Conservation (phyloP, 805 yeast species). For the Teunomyces funiuensis region DNA sequence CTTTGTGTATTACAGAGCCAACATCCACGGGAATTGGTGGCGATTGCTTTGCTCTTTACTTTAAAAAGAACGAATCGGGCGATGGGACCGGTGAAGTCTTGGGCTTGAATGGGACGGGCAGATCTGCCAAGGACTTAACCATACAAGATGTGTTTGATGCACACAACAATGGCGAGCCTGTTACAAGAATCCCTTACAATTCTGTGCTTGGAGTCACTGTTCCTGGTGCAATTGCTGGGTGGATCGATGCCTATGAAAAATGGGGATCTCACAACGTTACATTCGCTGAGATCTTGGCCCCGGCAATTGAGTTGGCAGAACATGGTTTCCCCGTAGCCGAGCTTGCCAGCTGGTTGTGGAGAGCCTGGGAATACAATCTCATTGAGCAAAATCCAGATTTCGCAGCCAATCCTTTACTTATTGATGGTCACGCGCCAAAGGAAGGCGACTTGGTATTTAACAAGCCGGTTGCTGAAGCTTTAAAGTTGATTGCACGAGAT, state of each 20-base stretch:
- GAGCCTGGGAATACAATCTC: conserved; percentile 37
- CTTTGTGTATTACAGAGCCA: conserved; percentile 56
- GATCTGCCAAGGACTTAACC: conserved; percentile 53
- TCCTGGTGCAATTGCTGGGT: conserved; percentile 80
- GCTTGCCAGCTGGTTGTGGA: conserved; percentile 54
- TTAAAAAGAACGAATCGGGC: conserved; percentile 28
- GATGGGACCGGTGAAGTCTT: conserved; percentile 48
- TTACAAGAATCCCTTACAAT: conserved; percentile 49
- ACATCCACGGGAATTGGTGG: conserved; percentile 67
- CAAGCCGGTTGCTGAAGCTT: conserved; percentile 50
- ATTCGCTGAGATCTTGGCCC: conserved; percentile 55
- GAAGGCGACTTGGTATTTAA: conserved; percentile 61
- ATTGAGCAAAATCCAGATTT: conserved; percentile 31
- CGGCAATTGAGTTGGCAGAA: conserved; percentile 70
- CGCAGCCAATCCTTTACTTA: conserved; percentile 35
- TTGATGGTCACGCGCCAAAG: conserved; percentile 42
- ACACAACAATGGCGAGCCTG: conserved; percentile 38
- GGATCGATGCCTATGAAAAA: conserved; percentile 64
- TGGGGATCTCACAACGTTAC: conserved; percentile 75
- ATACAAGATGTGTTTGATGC: conserved; percentile 48
- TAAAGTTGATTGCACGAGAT: conserved; percentile 48
- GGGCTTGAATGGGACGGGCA: conserved; percentile 78
- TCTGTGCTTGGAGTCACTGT: conserved; percentile 66
- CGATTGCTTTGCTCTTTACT: conserved; percentile 64
- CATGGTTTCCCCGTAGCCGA: conserved; percentile 65